phyloP scores from a whole-genome alignment of 2,329 filamentous ascomycete genomes.

The Trichoderma sp. region DNA sequence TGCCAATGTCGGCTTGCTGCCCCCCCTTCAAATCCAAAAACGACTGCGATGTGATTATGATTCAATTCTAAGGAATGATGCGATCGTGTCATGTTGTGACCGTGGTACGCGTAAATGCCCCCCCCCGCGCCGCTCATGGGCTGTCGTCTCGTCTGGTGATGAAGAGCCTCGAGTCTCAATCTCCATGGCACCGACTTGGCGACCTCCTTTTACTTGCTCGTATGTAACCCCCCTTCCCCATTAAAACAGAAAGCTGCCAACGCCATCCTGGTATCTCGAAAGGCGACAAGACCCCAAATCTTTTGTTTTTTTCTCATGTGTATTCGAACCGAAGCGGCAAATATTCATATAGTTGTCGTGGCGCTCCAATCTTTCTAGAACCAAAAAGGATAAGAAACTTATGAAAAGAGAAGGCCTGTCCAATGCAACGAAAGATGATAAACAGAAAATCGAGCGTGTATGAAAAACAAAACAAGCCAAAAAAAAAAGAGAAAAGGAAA shows the following conservation, averaged over 20 bases:
- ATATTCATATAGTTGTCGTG: conserved; percentile 43
- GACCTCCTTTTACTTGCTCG: conserved; percentile 4
- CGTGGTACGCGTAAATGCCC: neutral
- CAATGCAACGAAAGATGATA: conserved; percentile 22
- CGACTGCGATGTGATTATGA: conserved; percentile 10
- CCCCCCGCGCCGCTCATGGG: neutral
- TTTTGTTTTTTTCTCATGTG: conserved; percentile 15
- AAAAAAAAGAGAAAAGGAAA: neutral
- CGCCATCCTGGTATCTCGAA: conserved; percentile 48
- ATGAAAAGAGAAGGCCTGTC: conserved; percentile 2
- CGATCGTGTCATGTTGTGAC: neutral
- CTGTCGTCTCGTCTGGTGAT: neutral
- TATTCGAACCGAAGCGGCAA: conserved; percentile 34
- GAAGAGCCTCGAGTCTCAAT: conserved; percentile 1
- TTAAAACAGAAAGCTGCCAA: conserved; percentile 39
- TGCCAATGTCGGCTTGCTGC: conserved; percentile 14
- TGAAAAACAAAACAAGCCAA: neutral
- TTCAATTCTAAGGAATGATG: neutral
- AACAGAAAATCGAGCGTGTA: conserved; percentile 9
- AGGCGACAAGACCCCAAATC: conserved; percentile 37
- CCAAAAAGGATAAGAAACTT: conserved; percentile 1
- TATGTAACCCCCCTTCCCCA: neutral
- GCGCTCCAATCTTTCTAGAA: conserved; percentile 34
- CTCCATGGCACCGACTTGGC: neutral
- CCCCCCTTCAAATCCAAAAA: conserved; percentile 13